Evolutionary conservation across 805 yeast species (phyloP).

Genomic region (Starmerella bombicola): DNA sequence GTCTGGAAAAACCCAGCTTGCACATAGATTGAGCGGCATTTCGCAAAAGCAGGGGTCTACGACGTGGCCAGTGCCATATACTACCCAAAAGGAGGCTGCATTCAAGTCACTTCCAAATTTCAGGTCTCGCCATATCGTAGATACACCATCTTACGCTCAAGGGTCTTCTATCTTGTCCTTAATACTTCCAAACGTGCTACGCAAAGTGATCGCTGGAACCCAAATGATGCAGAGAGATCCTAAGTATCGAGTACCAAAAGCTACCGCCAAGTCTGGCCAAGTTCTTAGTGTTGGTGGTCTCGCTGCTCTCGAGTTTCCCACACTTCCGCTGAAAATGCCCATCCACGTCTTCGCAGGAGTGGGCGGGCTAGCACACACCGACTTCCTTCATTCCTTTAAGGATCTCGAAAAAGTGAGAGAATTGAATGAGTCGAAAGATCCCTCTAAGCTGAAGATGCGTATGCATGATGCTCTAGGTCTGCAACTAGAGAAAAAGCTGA

Average conservation of each 20-base stretch:
- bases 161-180: conserved; percentile 14
- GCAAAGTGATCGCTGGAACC: conserved; percentile 22
- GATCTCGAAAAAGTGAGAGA: conserved; percentile 21
- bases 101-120: conserved; percentile 29
- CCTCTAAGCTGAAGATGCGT: conserved; percentile 21
- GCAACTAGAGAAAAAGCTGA: conserved; percentile 1
- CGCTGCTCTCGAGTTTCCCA: conserved; percentile 24
- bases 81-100: conserved; percentile 45
- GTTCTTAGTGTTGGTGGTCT: conserved; percentile 29
- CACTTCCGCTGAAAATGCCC: conserved; percentile 11
- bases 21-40: conserved; percentile 25
- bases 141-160: conserved; percentile 24
- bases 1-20: conserved; percentile 72
- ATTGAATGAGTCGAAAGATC: conserved; percentile 13
- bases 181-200: conserved; percentile 17
- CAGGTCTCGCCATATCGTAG: conserved; percentile 19
- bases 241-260: conserved; percentile 18
- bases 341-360: conserved; percentile 26
- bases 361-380: conserved; percentile 20
- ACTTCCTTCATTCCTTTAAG: conserved; percentile 18
- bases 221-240: conserved; percentile 20
- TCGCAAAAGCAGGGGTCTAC: conserved; percentile 3
- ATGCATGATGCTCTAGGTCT: conserved; percentile 15
- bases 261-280: conserved; percentile 26
- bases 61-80: conserved; percentile 48